Evolutionary conservation across 2,329 filamentous ascomycete species (phyloP).

Genomic region (Aspergillus vadensis): DNA sequence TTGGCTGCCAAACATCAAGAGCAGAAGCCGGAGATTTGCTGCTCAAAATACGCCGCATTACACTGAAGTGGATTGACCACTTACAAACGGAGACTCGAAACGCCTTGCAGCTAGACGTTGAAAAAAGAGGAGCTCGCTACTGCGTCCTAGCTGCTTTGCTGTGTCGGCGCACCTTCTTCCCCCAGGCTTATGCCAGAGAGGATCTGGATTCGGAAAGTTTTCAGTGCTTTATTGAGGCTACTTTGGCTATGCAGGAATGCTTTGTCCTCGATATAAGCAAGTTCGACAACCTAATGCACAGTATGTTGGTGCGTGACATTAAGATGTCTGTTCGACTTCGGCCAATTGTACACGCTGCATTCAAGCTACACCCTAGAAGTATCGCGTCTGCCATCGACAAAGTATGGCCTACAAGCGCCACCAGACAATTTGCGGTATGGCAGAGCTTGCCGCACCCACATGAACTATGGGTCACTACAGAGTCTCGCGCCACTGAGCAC

Average conservation of each 20-base stretch:
- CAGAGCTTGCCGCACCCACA: constrained; percentile 21
- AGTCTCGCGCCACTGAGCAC: constrained; percentile 29
- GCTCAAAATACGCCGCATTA: constrained; percentile 44
- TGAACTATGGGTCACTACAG: constrained; percentile 39
- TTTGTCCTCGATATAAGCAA: constrained; percentile 39
- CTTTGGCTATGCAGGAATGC: constrained; percentile 53
- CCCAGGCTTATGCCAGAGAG: neutral
- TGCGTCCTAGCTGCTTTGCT: constrained; percentile 59
- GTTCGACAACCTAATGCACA: constrained; percentile 28
- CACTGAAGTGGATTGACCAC: constrained; percentile 52
- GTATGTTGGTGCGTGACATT: constrained; percentile 50
- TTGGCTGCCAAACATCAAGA: constrained; percentile 25
- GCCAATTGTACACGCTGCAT: constrained; percentile 26
- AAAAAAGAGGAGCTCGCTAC: constrained; percentile 47
- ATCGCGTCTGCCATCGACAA: constrained; percentile 41
- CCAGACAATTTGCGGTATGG: too few relatives aligned
- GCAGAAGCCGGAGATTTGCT: constrained; percentile 40
- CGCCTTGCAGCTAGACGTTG: constrained; percentile 40
- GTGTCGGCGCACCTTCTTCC: constrained; percentile 52
- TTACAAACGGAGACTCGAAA: constrained; percentile 51
- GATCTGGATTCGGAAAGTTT: constrained; percentile 15
- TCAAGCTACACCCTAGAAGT: constrained; percentile 18
- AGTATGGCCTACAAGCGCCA: constrained; percentile 41
- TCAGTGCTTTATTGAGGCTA: constrained; percentile 41
- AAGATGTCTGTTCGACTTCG: constrained; percentile 47